Conservation (phyloP, 495 filamentous ascomycete genomes). For the Penicillium psychrofluorescens region DNA sequence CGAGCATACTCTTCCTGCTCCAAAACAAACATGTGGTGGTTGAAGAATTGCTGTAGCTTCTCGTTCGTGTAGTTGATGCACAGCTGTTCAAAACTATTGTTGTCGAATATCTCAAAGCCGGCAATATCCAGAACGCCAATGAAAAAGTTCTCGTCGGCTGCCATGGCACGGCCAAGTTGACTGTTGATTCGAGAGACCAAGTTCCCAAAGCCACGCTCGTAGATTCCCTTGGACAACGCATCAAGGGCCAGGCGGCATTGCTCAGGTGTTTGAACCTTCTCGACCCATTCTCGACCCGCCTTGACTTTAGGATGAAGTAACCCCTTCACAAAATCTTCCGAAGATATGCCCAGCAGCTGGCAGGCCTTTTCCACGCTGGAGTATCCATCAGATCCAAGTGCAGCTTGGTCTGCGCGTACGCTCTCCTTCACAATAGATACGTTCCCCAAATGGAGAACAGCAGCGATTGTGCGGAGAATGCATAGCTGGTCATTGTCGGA, state of each 20-base stretch:
- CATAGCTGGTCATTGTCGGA: constrained; percentile 74
- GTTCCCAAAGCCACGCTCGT: constrained; percentile 91
- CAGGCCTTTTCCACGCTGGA: constrained; percentile 70
- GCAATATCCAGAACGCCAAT: constrained; percentile 99
- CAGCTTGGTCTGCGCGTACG: constrained; percentile 81
- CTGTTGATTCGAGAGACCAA: constrained; percentile 87
- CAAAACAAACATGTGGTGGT: constrained; percentile 99
- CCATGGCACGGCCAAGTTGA: constrained; percentile 74
- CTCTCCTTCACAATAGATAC: constrained; percentile 84
- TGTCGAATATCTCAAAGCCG: constrained; percentile 97
- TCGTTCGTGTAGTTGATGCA: constrained; percentile 99
- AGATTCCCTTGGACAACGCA: constrained; percentile 93
- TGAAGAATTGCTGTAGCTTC: constrained; percentile 99
- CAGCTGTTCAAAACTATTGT: constrained; percentile 97
- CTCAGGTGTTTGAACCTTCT: constrained; percentile 94
- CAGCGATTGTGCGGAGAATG: constrained; percentile 82
- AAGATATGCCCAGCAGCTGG: constrained; percentile 71
- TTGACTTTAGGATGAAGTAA: constrained; percentile 89
- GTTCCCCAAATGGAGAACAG: constrained; percentile 90
- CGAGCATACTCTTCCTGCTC: constrained; percentile 98
- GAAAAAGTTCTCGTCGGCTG: constrained; percentile 82
- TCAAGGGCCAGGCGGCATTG: constrained; percentile 87
- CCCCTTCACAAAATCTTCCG: constrained; percentile 79
- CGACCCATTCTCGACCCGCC: constrained; percentile 95
- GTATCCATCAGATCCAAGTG: constrained; percentile 64